Conservation (phyloP, 1,284 basidiomycete species). For the Blastosporella zonata region DNA sequence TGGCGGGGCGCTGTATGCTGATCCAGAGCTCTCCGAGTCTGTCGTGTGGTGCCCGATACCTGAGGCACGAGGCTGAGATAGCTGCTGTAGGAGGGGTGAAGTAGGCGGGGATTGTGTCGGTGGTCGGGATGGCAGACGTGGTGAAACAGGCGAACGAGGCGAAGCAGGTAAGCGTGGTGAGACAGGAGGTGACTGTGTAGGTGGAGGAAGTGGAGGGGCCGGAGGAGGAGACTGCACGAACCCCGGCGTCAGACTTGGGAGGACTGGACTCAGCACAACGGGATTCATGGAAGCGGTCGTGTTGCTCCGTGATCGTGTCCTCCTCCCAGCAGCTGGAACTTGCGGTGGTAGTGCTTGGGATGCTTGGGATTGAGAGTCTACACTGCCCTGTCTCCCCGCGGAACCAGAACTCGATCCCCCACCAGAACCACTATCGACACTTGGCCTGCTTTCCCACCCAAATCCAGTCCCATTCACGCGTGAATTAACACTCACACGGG, state of each 20-base stretch:
- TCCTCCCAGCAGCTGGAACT: not conserved
- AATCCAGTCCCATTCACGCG: constrained; percentile 10
- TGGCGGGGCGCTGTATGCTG: constrained; percentile 25
- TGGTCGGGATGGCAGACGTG: constrained; percentile 1
- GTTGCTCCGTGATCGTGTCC: constrained; percentile 15
- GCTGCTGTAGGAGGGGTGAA: no score
- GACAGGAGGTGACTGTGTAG: not conserved
- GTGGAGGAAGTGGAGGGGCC: not conserved
- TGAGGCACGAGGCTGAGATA: constrained; percentile 4
- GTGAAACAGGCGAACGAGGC: not conserved
- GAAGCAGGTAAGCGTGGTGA: no score
- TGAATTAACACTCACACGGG: constrained; percentile 3
- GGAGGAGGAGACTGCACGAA: not conserved
- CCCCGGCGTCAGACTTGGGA: not conserved
- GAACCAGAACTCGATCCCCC: constrained; percentile 15
- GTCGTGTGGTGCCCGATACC: constrained; percentile 11
- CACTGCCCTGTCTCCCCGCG: not conserved
- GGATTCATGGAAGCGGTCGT: constrained; percentile 13
- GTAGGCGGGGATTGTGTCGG: not conserved
- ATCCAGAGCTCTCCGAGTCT: constrained; percentile 29
- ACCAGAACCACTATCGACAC: constrained; percentile 10
- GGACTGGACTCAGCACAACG: not conserved
- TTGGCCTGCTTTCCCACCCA: constrained; percentile 8
- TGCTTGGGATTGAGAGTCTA: not conserved
- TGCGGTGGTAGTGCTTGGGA: not conserved